Evolutionary conservation across 805 yeast species (phyloP), one percentile per base, ranked within the genome.

Genomic region (Spathaspora arborariae): DNA sequence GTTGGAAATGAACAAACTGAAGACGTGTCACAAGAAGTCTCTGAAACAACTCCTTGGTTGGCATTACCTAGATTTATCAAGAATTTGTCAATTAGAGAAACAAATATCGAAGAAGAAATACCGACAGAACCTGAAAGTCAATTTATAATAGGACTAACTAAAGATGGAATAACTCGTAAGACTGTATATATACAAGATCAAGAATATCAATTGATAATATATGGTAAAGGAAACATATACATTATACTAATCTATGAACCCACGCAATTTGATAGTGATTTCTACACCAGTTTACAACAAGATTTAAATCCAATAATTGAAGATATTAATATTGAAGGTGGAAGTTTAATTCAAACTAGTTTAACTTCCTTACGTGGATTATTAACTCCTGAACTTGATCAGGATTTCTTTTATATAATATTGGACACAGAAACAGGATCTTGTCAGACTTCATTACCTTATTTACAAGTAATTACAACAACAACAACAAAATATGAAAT

Each of bases 381-480:
- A 11, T 51, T 53, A 6, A 42, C 35, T 20, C 53, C 45, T n/a
- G 62, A 56, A 6, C 24, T 60, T 4, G 74, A 69, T 42, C 56
- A 55, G 22, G 68, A 67, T 21, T 72, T 72, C 48, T 72, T 70
- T 51, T 70, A 60, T 51, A 59, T 70, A 9, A 58, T 70, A 3
- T 65, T 59, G 40, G 72, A 69, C 46, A 43, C 46, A 13, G 44
- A 43, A 4, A 60, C 57, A 7, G 47, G 51, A 3, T 52, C 53
- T 37, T 51, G 67, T 39, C 65, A 65, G 43, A 59, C 71, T 5
- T 72, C 76, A 7, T 56, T 72, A 9, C 76, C 76, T 2, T 63
- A 54, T 45, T 53, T 70, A 38, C 69, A 68, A 6, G 41, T 44
- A 3, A 50, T 48, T 6, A 35, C 37, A 22, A 45, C 48, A 13